Conservation (phyloP, 805 yeast species). For the Candida montana region DNA sequence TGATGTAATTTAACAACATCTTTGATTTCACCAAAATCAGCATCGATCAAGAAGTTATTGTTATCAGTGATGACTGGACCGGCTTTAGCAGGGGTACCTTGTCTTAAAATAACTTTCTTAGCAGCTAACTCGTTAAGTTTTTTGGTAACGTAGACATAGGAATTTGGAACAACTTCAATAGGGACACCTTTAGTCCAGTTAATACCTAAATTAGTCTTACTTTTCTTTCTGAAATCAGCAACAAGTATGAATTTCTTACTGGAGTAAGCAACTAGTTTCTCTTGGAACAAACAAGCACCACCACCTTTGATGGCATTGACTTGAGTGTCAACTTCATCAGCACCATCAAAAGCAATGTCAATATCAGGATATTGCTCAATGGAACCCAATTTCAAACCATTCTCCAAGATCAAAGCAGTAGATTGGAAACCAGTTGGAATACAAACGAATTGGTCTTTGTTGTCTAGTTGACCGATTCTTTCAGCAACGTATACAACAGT, state of each 20-base stretch:
- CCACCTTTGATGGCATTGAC: conserved; percentile 96
- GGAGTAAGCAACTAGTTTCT: conserved; percentile 83
- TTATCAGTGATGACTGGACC: conserved; percentile 97
- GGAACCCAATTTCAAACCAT: conserved; percentile 72
- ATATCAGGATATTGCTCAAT: conserved; percentile 78
- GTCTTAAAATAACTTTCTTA: conserved; percentile 57
- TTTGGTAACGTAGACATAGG: conserved; percentile 68
- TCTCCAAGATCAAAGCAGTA: conserved; percentile 74
- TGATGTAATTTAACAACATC: conserved; percentile 49
- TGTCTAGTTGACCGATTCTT: conserved; percentile 66
- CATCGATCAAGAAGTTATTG: conserved; percentile 88
- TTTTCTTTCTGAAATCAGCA: conserved; percentile 86
- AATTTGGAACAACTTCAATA: conserved; percentile 87
- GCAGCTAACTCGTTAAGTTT: conserved; percentile 67
- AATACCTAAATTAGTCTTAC: conserved; percentile 61
- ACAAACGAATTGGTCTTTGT: conserved; percentile 58
- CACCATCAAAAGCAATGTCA: conserved; percentile 97
- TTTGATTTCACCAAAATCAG: conserved; percentile 77
- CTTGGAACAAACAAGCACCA: conserved; percentile 97
- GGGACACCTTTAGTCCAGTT: conserved; percentile 92
- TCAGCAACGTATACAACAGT: conserved; percentile 98
- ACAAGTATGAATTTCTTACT: conserved; percentile 76
- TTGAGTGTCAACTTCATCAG: conserved; percentile 85
- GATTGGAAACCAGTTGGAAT: conserved; percentile 98
- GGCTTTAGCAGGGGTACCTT: conserved; percentile 89